phyloP scores from a whole-genome alignment of 208 protist species.

The Leishmania aethiopica region DNA sequence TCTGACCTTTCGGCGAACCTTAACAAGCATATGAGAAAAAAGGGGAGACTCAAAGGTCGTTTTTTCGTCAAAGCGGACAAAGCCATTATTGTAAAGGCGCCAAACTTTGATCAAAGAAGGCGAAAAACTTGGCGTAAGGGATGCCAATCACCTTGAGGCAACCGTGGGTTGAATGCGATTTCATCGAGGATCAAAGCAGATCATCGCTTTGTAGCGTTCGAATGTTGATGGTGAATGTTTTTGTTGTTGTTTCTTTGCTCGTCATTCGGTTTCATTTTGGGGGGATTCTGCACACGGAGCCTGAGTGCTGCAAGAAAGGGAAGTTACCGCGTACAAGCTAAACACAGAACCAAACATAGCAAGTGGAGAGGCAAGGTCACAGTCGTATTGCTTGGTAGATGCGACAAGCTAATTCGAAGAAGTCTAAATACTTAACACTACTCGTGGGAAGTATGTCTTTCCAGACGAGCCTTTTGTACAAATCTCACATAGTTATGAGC shows the following conservation, averaged over 20 bases:
- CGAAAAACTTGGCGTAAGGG: background rate
- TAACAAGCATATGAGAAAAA: background rate
- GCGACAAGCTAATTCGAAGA: background rate
- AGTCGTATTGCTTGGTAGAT: background rate
- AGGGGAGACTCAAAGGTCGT: background rate
- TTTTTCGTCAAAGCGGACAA: background rate
- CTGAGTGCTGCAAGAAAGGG: background rate
- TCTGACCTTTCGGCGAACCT: background rate
- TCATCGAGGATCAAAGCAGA: background rate
- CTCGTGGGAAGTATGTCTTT: background rate
- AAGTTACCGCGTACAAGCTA: background rate
- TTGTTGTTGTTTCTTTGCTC: background rate
- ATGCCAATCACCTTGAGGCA: background rate
- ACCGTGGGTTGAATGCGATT: background rate
- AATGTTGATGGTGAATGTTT: background rate
- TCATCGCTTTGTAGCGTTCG: background rate
- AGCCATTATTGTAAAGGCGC: background rate
- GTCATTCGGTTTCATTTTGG: background rate
- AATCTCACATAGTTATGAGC: constrained; percentile 1
- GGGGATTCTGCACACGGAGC: background rate
- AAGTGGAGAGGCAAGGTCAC: constrained; percentile 6
- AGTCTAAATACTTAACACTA: background rate
- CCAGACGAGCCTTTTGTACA: constrained; percentile 15
- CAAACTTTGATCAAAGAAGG: background rate
- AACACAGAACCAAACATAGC: background rate